A percentile compares a stretch with the other conserved stretches of the same genome.
phyloP scores from a whole-genome alignment of 1,139 yeast genomes.

The Yarrowia galli region DNA sequence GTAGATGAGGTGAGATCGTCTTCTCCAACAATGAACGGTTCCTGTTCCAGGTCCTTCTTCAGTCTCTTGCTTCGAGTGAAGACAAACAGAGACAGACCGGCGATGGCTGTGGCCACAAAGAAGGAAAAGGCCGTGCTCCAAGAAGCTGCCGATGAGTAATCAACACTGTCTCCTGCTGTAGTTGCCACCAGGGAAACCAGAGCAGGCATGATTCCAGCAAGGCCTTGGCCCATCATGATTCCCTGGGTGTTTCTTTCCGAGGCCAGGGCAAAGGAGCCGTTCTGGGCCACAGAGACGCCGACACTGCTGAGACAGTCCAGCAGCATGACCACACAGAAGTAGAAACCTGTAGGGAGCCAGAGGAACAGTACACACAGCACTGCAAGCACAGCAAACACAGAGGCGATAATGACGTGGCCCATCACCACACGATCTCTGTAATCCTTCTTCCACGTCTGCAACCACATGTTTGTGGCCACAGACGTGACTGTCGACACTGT shows the following conservation, averaged over 20 bases:
- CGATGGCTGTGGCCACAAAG: constrained; percentile 70
- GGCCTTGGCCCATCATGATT: constrained; percentile 92
- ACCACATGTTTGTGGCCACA: constrained; percentile 62
- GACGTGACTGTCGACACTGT: constrained; percentile 79
- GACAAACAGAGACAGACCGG: constrained; percentile 56
- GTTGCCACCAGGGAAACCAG: constrained; percentile 60
- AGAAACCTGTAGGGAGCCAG: constrained; percentile 58
- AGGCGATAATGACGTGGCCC: constrained; percentile 66
- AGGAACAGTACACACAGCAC: constrained; percentile 48
- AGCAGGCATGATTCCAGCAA: constrained; percentile 91
- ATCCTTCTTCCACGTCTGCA: constrained; percentile 73
- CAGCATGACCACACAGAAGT: constrained; percentile 55
- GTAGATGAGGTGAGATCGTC: constrained; percentile 19
- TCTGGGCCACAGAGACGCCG: constrained; percentile 75
- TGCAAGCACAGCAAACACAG: constrained; percentile 59
- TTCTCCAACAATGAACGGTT: constrained; percentile 22
- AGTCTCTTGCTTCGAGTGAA: constrained; percentile 40
- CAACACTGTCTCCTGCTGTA: constrained; percentile 50
- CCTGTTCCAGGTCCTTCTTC: constrained; percentile 17
- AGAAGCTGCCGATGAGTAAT: constrained; percentile 41
- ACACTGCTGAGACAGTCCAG: constrained; percentile 46
- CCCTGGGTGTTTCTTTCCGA: constrained; percentile 83
- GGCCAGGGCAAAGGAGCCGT: constrained; percentile 88
- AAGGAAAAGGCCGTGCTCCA: constrained; percentile 66
- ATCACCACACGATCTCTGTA: constrained; percentile 64